Percentiles rank a stretch among this genome's conserved stretches.
Evolutionary conservation across 495 filamentous ascomycete genomes (phyloP).

Genomic region (Penicillium flavigenum): DNA sequence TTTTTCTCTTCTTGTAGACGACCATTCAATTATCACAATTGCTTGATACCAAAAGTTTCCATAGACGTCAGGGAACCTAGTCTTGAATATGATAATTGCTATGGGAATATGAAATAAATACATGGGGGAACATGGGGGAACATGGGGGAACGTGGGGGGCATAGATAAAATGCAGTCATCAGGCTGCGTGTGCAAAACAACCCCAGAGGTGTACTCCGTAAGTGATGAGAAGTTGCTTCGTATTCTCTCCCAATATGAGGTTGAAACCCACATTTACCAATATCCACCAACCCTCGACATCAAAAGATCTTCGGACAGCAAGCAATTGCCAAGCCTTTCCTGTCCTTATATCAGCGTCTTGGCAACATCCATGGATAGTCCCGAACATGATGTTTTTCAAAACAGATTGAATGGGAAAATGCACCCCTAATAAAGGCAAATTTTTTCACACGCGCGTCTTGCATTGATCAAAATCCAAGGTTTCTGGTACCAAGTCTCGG

Average conservation of each 20-base stretch:
- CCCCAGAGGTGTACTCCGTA: too few species aligned
- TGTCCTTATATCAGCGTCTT: not conserved
- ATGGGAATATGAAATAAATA: too few species aligned
- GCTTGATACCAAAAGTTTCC: too few species aligned
- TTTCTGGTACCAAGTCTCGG: not conserved
- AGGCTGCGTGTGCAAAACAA: not conserved
- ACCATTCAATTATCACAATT: not conserved
- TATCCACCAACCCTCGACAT: not conserved
- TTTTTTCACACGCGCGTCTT: not conserved
- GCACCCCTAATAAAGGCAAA: not conserved
- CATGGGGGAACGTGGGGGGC: too few species aligned
- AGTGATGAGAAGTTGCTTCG: not conserved
- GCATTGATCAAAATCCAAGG: not conserved
- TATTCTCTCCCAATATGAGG: not conserved
- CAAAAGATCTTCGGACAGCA: not conserved
- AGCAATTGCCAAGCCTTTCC: constrained; percentile 9
- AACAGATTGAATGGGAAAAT: not conserved
- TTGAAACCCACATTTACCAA: not conserved
- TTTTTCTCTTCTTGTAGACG: not conserved
- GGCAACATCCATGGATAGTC: not conserved
- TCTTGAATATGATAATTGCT: too few species aligned
- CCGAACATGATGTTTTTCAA: not conserved
- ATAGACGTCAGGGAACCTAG: too few species aligned
- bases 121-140: too few species aligned
- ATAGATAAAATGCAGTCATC: not conserved